These are phyloP conservation scores for Aspergillaceae sp. DNA, from an alignment of 2,329 filamentous ascomycete genomes.

Conservation along the genomic window DNA sequence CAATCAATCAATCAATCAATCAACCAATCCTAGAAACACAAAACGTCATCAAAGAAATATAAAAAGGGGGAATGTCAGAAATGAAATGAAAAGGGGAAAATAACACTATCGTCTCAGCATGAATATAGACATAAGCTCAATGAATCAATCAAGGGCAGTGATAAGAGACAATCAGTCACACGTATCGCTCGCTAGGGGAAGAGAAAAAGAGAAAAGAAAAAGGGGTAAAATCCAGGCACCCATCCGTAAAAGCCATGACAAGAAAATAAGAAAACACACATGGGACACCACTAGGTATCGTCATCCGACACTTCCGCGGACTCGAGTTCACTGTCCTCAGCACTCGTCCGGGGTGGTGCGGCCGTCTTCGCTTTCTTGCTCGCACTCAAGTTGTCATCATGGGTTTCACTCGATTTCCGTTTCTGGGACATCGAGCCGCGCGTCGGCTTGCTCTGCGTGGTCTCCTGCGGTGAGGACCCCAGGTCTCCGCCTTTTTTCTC, in stretches of 20 bases:
- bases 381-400: slow-evolving; percentile 34
- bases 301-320: slow-evolving; percentile 41
- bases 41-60: slow-evolving; percentile 10
- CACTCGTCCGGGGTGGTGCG: slow-evolving; percentile 31
- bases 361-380: slow-evolving; percentile 45
- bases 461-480: slow-evolving; percentile 25
- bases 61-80: slow-evolving; percentile 10
- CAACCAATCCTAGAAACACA: slow-evolving; percentile 8
- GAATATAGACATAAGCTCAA: slow-evolving; percentile 19
- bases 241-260: slow-evolving; percentile 16
- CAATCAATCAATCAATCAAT: too few species aligned
- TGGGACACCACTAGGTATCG: slow-evolving; percentile 18
- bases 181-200: slow-evolving; percentile 27
- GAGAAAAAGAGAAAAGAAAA: background rate
- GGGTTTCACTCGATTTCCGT: slow-evolving; percentile 42
- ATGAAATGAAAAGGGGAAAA: slow-evolving; percentile 6
- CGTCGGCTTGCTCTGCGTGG: slow-evolving; percentile 21
- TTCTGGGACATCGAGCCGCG: slow-evolving; percentile 35
- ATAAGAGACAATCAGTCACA: slow-evolving; percentile 18
- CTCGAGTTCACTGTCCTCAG: slow-evolving; percentile 47
- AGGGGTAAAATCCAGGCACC: slow-evolving; percentile 15
- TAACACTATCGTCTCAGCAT: slow-evolving; percentile 17
- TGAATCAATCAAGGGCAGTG: slow-evolving; percentile 6
- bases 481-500: slow-evolving; percentile 54
- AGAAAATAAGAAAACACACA: slow-evolving; percentile 11